These are phyloP conservation scores for Digitaria exilis DNA, from an alignment of 202 grass and related monocot species.

Conservation along the genomic window DNA sequence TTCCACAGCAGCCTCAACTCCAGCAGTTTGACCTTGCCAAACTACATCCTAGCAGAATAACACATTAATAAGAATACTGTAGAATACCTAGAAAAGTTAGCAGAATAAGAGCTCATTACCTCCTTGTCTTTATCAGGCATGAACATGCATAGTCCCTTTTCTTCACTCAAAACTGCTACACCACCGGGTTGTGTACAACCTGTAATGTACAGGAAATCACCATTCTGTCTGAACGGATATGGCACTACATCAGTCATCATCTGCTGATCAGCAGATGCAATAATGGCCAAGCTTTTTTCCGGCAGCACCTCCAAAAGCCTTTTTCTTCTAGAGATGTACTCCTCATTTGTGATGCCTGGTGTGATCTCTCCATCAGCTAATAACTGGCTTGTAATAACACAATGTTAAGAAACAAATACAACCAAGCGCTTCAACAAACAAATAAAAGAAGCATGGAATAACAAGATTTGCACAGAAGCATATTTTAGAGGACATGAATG, in stretches of 20 bases:
- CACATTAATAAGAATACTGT: conserved; percentile 33
- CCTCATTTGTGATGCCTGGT: conserved; percentile 69
- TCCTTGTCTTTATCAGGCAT: conserved; percentile 70
- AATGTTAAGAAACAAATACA: conserved; percentile 30
- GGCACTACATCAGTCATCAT: conserved; percentile 99
- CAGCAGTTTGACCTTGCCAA: conserved; percentile 93
- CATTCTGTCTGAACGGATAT: conserved; percentile 88
- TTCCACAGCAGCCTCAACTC: conserved; percentile 74
- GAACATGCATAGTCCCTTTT: conserved; percentile 84
- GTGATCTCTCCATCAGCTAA: conserved; percentile 79
- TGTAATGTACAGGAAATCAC: conserved; percentile 86
- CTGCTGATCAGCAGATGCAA: conserved; percentile 78
- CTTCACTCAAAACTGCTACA: conserved; percentile 71
- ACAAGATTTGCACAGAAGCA: conserved; percentile 9
- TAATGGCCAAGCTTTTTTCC: conserved; percentile 76
- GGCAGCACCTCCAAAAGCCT: conserved; percentile 71
- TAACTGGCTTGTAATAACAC: conserved; percentile 55
- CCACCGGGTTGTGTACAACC: conserved; percentile 87
- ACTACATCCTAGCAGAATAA: conserved; percentile 62
- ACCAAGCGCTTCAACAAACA: neutral
- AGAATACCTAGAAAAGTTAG: conserved; percentile 26
- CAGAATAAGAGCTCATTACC: conserved; percentile 49
- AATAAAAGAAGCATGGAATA: conserved; percentile 1
- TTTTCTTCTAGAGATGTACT: conserved; percentile 75
- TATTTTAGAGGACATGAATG: neutral